Base-by-base conservation (phyloP, 306 rosid genomes). In the Sindora glabra region DNA sequence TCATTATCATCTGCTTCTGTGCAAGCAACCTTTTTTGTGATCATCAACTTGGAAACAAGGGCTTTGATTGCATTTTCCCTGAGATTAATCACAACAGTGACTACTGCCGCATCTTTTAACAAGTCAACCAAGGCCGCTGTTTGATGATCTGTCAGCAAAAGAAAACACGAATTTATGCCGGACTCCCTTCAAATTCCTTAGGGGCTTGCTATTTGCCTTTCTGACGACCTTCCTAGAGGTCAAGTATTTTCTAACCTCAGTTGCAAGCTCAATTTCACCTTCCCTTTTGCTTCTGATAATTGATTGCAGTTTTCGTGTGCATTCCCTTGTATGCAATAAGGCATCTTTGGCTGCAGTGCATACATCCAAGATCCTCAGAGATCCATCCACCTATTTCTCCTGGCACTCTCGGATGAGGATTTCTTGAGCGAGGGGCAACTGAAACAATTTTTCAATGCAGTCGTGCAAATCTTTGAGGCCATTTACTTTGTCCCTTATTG, bases 361-460 rank as follows among this genome's bases (percentile, higher is more conserved):
- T 30, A 60, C 38, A 33, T 76, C 82, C 64, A 68, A 37, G 30
- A 76, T 42, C 39, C 62, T 44, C 9, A 81, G 83, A 21, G 81
- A 81, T 24, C 79, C 78, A 44, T 81, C 81, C 39, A 77, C 78
- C 86, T 78, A 81, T 46, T 59, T 81, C 62, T 77, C 73, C 3
- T 75, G 47, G 37, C 52, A 21, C 47, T 75, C 62, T 45, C 48
- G 47, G 52, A 71, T 66, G 40, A 81, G 68, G 26, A 76, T 79
- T 73, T 74, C 70, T 34, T 77, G 83, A 32, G 71, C 50, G 27
- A 52, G 52, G 19, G 83, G 83, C 48, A 81, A 40, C 18, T 58
- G 75, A 60, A 77, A 73, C 42, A 81, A 33, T 48, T 64, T 64
- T 39, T 81, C 60, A 13, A 81, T 63, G 33, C 83, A 68, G n/a